Conservation (phyloP, 371 early-diverging fungal species). For the Actinomortierella ambigua region DNA sequence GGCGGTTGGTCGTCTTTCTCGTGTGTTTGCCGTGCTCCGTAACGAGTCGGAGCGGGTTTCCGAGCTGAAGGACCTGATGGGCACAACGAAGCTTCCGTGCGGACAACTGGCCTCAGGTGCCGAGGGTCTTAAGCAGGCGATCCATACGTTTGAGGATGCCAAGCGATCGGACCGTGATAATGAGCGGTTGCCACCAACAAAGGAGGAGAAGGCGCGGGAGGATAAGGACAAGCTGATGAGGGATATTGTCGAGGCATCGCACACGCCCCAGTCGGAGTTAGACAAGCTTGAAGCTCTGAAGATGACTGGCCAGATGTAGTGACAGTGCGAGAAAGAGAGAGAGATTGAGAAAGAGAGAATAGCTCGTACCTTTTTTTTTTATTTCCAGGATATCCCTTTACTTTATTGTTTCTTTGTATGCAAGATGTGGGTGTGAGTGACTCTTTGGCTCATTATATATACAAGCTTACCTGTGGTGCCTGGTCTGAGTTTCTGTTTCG, state of each 20-base stretch:
- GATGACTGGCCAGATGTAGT: slow-evolving; percentile 15
- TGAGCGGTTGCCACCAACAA: slow-evolving; percentile 89
- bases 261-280: slow-evolving; percentile 37
- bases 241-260: slow-evolving; percentile 53
- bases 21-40: slow-evolving; percentile 87
- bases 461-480: no score
- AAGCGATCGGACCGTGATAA: slow-evolving; percentile 87
- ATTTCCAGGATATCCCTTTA: background rate
- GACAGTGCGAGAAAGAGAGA: no score
- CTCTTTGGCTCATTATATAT: no score
- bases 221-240: slow-evolving; percentile 54
- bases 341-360: background rate
- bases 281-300: slow-evolving; percentile 42
- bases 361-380: background rate
- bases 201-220: slow-evolving; percentile 54
- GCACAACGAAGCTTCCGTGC: slow-evolving; percentile 78
- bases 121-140: slow-evolving; percentile 89
- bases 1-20: slow-evolving; percentile 90
- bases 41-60: slow-evolving; percentile 89
- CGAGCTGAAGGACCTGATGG: slow-evolving; percentile 91
- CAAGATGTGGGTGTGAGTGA: no score
- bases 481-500: no score
- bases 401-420: background rate
- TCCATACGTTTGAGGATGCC: slow-evolving; percentile 92
- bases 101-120: slow-evolving; percentile 90